Evolutionary conservation across 495 filamentous ascomycete genomes (phyloP).

Genomic region (Penicillium alfredii): DNA sequence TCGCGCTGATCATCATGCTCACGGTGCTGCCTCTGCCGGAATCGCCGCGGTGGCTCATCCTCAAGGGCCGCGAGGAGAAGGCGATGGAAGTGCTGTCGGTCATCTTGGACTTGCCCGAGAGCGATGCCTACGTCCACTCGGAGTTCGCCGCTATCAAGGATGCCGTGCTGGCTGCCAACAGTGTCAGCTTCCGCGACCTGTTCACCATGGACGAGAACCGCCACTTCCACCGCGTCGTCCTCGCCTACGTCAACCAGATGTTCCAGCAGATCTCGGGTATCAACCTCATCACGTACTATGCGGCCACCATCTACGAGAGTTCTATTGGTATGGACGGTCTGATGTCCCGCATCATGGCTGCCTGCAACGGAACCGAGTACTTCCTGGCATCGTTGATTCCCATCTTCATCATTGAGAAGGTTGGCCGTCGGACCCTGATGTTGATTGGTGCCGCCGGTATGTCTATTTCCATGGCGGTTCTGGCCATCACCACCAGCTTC

Average conservation of each 20-base stretch:
- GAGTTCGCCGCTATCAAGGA: constrained; percentile 71
- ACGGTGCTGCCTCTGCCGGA: constrained; percentile 34
- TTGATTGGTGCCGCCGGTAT: constrained; percentile 65
- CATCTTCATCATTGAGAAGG: constrained; percentile 62
- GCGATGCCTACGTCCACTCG: constrained; percentile 44
- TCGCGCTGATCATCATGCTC: constrained; percentile 28
- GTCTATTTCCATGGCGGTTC: constrained; percentile 60
- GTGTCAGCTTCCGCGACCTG: constrained; percentile 57
- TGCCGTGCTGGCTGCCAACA: constrained; percentile 61
- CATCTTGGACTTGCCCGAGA: constrained; percentile 22
- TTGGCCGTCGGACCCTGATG: constrained; percentile 65
- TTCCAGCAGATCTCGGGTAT: constrained; percentile 75
- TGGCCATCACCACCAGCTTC: constrained; percentile 47
- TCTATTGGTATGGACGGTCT: constrained; percentile 52
- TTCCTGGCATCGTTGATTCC: constrained; percentile 66
- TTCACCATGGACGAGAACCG: constrained; percentile 68
- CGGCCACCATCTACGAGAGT: constrained; percentile 57
- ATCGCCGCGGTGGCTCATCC: constrained; percentile 40
- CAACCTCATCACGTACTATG: constrained; percentile 70
- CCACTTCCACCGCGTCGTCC: constrained; percentile 64
- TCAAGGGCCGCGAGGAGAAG: constrained; percentile 31
- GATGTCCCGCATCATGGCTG: constrained; percentile 61
- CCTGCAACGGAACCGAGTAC: constrained; percentile 67
- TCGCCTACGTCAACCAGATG: constrained; percentile 71
- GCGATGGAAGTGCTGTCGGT: constrained; percentile 31